phyloP scores from a whole-genome alignment of 1,284 basidiomycete species.

The Melampsora larici-populina region DNA sequence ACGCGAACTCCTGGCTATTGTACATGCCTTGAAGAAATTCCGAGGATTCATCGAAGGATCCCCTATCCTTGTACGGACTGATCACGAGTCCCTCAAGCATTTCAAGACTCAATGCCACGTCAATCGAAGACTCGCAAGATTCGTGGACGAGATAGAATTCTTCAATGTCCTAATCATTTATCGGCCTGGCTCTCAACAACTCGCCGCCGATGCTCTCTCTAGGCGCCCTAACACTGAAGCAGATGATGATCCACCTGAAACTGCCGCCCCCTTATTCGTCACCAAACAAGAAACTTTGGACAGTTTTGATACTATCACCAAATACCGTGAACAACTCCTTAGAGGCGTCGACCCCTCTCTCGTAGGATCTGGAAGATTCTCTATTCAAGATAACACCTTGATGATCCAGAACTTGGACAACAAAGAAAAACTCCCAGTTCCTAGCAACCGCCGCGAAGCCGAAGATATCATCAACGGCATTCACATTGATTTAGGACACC shows the following conservation, averaged over 20 bases:
- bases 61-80: not conserved
- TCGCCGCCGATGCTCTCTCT: slow-evolving; percentile 13
- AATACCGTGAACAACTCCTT: not conserved
- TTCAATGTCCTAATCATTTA: slow-evolving; percentile 17
- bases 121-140: not conserved
- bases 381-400: no score
- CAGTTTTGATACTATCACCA: no score
- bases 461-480: no score
- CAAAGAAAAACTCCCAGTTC: no score
- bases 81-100: slow-evolving; percentile 12
- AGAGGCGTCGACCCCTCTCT: not conserved
- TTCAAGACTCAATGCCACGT: slow-evolving; percentile 20
- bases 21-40: slow-evolving; percentile 18
- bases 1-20: slow-evolving; percentile 10
- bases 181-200: slow-evolving; percentile 9
- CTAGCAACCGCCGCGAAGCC: no score
- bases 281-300: not conserved
- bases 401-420: no score
- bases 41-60: slow-evolving; percentile 9
- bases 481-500: no score
- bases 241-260: not conserved
- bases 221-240: not conserved
- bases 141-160: no score
- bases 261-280: not conserved
- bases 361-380: not conserved